Base-by-base conservation (phyloP, 805 yeast genomes). In the Metschnikowia lunata region DNA sequence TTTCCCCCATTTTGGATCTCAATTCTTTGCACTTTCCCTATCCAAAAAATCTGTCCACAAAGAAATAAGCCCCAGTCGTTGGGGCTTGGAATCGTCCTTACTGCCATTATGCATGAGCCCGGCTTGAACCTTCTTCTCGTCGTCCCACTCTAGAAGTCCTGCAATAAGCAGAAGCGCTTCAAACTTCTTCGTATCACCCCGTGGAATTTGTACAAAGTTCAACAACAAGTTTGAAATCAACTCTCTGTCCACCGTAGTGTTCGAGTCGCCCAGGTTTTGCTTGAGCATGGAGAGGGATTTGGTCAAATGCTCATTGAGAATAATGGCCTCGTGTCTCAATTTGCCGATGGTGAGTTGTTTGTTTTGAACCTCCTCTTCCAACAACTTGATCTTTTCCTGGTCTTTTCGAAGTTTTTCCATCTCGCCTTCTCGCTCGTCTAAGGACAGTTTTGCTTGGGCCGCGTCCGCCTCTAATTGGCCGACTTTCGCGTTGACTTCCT, bases 131-230 rank as follows among this genome's bases (percentile, higher is more conserved):
- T 77, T 81, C 60, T 85, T 81, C 36, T 77, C 82, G 39, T 88
- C 93, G 62, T 85, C 91, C 99, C 99, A 93, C 46, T 79, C 84
- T 46, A 93, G 71, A 52, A 84, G 82, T 47, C 87, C 86, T 9
- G 96, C 78, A 34, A 93, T 84, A 47, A 93, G 75, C 59, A 80
- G 86, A 39, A 93, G 72, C 4, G 93, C 96, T 71, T 93, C 98
- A 60, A 86, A 93, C 64, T 93, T 89, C 66, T 90, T 91, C 8
- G 96, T 78, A 61, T 93, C 99, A 1, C 93, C 96, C 48, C 99
- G 73, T 6, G 96, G 97, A 28, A 91, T 71, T 30, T 84, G 83
- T 13, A 93, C 75, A 64, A 90, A 93, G 43, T 93, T 87, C 13
- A 93, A 76, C 40, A 93, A 69, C 48, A 93, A 72, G 61, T 93